A percentile compares a stretch with the other conserved stretches of the same genome.
phyloP scores from a whole-genome alignment of 306 rosid genomes.

The Prunus salicina region DNA sequence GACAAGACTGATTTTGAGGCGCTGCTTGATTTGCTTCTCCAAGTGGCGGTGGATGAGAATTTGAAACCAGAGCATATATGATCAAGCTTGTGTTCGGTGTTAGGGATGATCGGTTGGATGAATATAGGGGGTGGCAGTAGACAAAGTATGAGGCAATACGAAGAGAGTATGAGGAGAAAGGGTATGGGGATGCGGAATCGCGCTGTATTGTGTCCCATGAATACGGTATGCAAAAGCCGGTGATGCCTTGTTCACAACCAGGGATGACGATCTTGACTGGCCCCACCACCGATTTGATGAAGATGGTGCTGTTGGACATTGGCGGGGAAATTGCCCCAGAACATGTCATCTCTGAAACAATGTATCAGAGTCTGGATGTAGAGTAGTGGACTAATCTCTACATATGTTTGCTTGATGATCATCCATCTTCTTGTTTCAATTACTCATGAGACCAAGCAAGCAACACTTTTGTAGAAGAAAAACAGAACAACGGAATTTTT shows the following conservation, averaged over 20 bases:
- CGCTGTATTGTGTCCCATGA: too few relatives aligned
- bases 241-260: neutral
- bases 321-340: neutral
- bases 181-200: neutral
- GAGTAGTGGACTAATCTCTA: neutral
- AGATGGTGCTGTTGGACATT: neutral
- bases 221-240: too few relatives aligned
- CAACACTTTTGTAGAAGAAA: too few relatives aligned
- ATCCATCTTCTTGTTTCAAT: neutral
- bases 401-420: neutral
- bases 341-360: neutral
- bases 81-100: neutral
- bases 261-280: neutral
- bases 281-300: neutral
- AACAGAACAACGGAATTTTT: too few relatives aligned
- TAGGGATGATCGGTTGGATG: neutral
- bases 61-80: neutral
- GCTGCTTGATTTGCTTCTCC: neutral
- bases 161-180: neutral
- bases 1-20: slow-evolving; percentile 1
- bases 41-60: neutral
- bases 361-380: neutral
- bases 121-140: too few relatives aligned
- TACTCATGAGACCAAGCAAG: neutral
- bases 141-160: too few relatives aligned